These are phyloP conservation scores for Hyphopichia homilentoma DNA, from an alignment of 805 yeast genomes.

Conservation along the genomic window DNA sequence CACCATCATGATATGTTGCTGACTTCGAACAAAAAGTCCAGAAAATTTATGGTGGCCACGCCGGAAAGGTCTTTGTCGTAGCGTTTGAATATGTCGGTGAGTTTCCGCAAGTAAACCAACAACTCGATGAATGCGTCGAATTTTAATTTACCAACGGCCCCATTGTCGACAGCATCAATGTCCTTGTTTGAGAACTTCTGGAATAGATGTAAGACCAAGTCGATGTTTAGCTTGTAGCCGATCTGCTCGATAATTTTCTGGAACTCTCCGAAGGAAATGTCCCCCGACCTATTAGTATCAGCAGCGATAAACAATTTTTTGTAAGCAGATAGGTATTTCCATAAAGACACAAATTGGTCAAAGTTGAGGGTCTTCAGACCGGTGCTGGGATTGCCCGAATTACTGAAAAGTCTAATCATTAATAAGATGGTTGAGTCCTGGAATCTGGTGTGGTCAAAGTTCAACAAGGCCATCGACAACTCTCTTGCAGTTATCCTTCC, in stretches of 20 bases:
- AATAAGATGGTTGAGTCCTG: slow-evolving; percentile 55
- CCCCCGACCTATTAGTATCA: slow-evolving; percentile 55
- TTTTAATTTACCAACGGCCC: slow-evolving; percentile 46
- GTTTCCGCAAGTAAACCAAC: slow-evolving; percentile 68
- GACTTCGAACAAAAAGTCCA: slow-evolving; percentile 59
- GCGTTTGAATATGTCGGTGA: slow-evolving; percentile 75
- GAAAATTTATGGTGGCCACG: slow-evolving; percentile 60
- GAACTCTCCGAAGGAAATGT: slow-evolving; percentile 64
- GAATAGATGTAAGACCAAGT: slow-evolving; percentile 55
- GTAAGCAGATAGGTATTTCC: slow-evolving; percentile 69
- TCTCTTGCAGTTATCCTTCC: slow-evolving; percentile 57
- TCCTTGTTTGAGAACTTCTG: slow-evolving; percentile 48
- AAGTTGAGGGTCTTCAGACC: slow-evolving; percentile 32
- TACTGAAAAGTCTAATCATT: slow-evolving; percentile 61
- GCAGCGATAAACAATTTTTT: slow-evolving; percentile 59
- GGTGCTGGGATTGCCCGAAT: slow-evolving; percentile 16
- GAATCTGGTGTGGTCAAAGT: slow-evolving; percentile 62
- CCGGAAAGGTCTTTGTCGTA: slow-evolving; percentile 76
- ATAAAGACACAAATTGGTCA: slow-evolving; percentile 61
- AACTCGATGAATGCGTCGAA: slow-evolving; percentile 83
- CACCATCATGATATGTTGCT: slow-evolving; percentile 27
- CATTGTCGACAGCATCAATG: slow-evolving; percentile 16
- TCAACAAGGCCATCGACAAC: slow-evolving; percentile 53
- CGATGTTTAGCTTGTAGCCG: slow-evolving; percentile 59
- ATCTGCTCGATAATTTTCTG: slow-evolving; percentile 58